Evolutionary conservation across 1,284 basidiomycete species (phyloP).

Genomic region (Moesziomyces parantarcticus): DNA sequence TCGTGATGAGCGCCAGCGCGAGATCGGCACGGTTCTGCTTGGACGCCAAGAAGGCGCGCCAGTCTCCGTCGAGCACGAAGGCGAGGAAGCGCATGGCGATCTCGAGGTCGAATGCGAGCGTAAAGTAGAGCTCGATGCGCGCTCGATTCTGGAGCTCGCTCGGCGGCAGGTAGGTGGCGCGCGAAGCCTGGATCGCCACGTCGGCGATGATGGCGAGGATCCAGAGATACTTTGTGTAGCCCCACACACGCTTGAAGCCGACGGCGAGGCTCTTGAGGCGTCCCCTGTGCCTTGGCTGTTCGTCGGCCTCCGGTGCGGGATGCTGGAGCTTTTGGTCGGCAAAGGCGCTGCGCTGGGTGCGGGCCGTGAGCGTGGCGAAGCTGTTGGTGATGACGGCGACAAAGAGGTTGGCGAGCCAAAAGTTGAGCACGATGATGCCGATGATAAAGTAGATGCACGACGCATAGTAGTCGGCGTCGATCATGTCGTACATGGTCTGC

Average conservation of each 20-base stretch:
- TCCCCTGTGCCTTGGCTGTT: constrained; percentile 13
- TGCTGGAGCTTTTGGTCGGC: constrained; percentile 71
- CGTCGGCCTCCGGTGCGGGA: constrained; percentile 11
- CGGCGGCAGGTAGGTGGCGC: constrained; percentile 71
- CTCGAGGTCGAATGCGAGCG: constrained; percentile 87
- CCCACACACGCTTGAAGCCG: constrained; percentile 62
- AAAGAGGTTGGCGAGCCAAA: constrained; percentile 83
- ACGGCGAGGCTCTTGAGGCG: constrained; percentile 49
- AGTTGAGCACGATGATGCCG: constrained; percentile 70
- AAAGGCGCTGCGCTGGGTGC: constrained; percentile 92
- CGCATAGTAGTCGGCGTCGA: constrained; percentile 89
- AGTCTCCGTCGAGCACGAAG: constrained; percentile 80
- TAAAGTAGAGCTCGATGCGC: constrained; percentile 82
- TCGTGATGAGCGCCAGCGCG: constrained; percentile 81
- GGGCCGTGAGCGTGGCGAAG: constrained; percentile 86
- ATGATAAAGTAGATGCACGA: constrained; percentile 90
- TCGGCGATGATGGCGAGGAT: constrained; percentile 74
- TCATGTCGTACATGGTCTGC: constrained; percentile 86
- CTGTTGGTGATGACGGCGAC: constrained; percentile 97
- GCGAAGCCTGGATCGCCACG: constrained; percentile 81
- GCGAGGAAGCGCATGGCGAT: constrained; percentile 78
- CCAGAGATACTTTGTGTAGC: constrained; percentile 65
- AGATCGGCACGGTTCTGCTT: constrained; percentile 83
- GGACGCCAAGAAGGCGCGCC: constrained; percentile 78
- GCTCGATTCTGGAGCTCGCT: constrained; percentile 22